These are phyloP conservation scores for Bertia moriformis DNA, from an alignment of 2,329 filamentous ascomycete species.

Conservation along the genomic window DNA sequence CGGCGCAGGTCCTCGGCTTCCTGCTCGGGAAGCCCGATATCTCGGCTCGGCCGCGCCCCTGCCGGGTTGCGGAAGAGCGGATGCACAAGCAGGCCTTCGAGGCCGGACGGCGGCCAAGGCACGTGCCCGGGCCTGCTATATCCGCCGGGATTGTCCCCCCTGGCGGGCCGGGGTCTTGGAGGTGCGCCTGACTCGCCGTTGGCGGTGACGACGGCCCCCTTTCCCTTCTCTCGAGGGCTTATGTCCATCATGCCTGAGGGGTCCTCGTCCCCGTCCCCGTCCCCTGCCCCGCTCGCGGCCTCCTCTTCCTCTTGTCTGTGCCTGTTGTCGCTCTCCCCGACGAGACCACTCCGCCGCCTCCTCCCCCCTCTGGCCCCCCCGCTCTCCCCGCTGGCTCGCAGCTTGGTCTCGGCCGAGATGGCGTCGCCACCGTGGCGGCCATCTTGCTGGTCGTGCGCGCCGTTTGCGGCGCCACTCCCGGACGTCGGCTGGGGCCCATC, in stretches of 20 bases:
- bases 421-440: background rate
- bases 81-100: conserved; percentile 58
- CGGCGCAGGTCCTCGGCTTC: conserved; percentile 70
- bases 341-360: no score
- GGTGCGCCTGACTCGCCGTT: background rate
- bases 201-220: background rate
- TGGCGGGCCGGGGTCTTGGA: conserved; percentile 25
- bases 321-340: no score
- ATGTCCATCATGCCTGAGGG: no score
- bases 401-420: background rate
- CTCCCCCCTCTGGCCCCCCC: background rate
- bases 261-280: background rate
- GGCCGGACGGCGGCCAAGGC: conserved; percentile 27
- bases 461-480: conserved; percentile 1
- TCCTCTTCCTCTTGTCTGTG: no score
- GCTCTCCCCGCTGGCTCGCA: no score
- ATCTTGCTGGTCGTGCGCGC: no score
- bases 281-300: background rate
- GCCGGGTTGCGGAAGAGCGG: conserved; percentile 58
- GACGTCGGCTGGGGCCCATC: no score
- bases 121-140: conserved; percentile 26
- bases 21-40: conserved; percentile 54
- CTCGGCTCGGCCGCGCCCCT: conserved; percentile 48
- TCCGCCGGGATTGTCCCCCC: conserved; percentile 14
- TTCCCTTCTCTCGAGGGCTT: background rate